Percentiles rank a stretch among this genome's conserved stretches.
Evolutionary conservation across 495 filamentous ascomycete genomes (phyloP).

Genomic region (Podospora didyma): DNA sequence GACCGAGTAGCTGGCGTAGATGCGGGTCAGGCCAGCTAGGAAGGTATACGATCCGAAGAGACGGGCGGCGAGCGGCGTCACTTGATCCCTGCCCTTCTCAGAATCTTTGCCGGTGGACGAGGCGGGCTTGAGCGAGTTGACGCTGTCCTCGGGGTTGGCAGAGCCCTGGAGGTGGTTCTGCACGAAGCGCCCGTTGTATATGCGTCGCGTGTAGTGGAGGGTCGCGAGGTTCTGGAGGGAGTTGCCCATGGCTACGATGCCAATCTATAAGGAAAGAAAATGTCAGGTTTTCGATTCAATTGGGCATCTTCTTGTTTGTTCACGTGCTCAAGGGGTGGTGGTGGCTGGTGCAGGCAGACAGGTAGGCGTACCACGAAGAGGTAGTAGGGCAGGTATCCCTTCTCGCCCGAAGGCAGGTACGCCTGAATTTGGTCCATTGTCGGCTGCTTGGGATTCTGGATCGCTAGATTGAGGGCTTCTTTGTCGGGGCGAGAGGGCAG

Average conservation of each 20-base stretch:
- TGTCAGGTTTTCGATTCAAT: constrained; percentile 3
- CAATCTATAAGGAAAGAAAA: constrained; percentile 50
- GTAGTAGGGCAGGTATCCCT: constrained; percentile 47
- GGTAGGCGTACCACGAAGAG: constrained; percentile 39
- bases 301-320: background rate
- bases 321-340: too few relatives aligned
- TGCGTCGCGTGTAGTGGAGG: constrained; percentile 64
- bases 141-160: constrained; percentile 45
- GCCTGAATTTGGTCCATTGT: constrained; percentile 35
- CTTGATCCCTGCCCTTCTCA: constrained; percentile 48
- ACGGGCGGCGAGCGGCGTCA: constrained; percentile 71
- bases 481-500: too few relatives aligned
- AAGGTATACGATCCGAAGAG: constrained; percentile 93
- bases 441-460: background rate
- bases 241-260: constrained; percentile 74
- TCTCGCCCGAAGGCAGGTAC: constrained; percentile 36
- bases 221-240: constrained; percentile 75
- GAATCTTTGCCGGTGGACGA: constrained; percentile 44
- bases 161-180: constrained; percentile 29
- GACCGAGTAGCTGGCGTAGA: constrained; percentile 86
- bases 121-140: constrained; percentile 37
- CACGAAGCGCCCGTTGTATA: constrained; percentile 62
- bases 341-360: too few relatives aligned
- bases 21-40: constrained; percentile 65
- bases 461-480: too few relatives aligned